phyloP scores from a whole-genome alignment of 148 eudicot species.

The Nepenthes gracilis region DNA sequence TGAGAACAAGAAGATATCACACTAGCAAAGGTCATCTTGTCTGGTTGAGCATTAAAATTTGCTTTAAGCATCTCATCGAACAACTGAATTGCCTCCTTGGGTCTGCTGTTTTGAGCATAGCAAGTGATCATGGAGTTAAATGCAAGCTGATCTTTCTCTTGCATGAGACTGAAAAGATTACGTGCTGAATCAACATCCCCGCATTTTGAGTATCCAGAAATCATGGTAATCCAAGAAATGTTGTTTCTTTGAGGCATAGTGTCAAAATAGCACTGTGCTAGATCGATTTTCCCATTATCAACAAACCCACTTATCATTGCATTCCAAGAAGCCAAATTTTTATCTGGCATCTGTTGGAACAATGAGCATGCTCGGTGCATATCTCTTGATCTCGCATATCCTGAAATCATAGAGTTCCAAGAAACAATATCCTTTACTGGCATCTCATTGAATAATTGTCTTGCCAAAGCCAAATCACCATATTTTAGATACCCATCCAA shows the following conservation, averaged over 20 bases:
- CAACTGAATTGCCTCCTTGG: constrained; percentile 60
- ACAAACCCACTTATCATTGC: constrained; percentile 62
- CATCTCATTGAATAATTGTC: constrained; percentile 46
- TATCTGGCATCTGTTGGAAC: constrained; percentile 53
- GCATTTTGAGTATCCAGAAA: constrained; percentile 58
- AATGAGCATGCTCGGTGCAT: constrained; percentile 51
- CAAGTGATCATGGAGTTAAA: constrained; percentile 85
- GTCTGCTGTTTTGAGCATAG: constrained; percentile 57
- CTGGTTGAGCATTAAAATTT: constrained; percentile 33
- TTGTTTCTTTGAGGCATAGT: constrained; percentile 54
- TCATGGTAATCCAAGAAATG: constrained; percentile 59
- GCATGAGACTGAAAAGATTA: constrained; percentile 27
- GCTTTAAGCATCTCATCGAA: constrained; percentile 43
- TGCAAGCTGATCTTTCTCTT: constrained; percentile 30
- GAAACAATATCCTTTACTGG: constrained; percentile 54
- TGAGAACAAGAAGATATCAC: constrained; percentile 81
- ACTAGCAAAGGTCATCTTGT: constrained; percentile 72
- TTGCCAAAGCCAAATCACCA: constrained; percentile 38
- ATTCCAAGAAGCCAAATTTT: constrained; percentile 72
- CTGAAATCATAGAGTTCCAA: constrained; percentile 79
- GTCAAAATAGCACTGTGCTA: constrained; percentile 50
- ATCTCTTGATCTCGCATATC: constrained; percentile 44
- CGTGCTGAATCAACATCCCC: constrained; percentile 57
- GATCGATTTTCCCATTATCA: constrained; percentile 44
- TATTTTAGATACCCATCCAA: constrained; percentile 47